phyloP scores from a whole-genome alignment of 768 basidiomycete species.

The Crassisporium funariophilum region DNA sequence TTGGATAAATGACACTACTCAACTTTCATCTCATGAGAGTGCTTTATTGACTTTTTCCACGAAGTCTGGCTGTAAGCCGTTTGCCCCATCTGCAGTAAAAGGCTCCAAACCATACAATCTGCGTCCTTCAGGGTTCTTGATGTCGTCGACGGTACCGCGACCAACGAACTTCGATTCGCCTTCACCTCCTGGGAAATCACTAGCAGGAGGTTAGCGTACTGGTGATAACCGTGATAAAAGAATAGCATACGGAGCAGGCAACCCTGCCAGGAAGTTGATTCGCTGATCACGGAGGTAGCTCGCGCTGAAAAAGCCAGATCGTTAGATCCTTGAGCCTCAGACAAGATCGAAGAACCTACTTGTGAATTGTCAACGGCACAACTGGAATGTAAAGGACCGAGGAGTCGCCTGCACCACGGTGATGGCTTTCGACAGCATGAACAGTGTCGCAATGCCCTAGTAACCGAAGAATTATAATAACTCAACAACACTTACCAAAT shows the following conservation, averaged over 20 bases:
- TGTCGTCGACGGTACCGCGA: conserved; percentile 36
- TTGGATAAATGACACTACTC: too few relatives aligned
- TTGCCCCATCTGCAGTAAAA: conserved; percentile 19
- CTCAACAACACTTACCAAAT: neutral
- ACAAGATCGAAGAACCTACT: conserved; percentile 44
- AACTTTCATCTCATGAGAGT: conserved; percentile 1
- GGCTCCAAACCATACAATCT: conserved; percentile 45
- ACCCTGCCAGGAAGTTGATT: conserved; percentile 44
- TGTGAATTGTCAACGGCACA: conserved; percentile 50
- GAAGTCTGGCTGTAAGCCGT: conserved; percentile 5
- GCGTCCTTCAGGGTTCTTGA: conserved; percentile 36
- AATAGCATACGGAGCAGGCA: conserved; percentile 49
- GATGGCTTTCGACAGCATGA: conserved; percentile 55
- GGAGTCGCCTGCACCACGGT: conserved; percentile 49
- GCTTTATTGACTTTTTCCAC: conserved; percentile 16
- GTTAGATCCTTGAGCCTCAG: too few relatives aligned
- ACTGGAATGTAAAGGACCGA: conserved; percentile 62
- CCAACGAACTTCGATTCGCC: conserved; percentile 49
- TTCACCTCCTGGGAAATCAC: conserved; percentile 55
- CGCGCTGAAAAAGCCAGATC: conserved; percentile 39
- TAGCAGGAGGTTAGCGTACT: conserved; percentile 13
- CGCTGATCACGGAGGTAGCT: conserved; percentile 53
- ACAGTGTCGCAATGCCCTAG: conserved; percentile 57
- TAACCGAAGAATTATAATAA: neutral
- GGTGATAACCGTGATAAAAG: neutral